Conservation (phyloP, 768 basidiomycete species). For the Hebeloma cylindrosporum region DNA sequence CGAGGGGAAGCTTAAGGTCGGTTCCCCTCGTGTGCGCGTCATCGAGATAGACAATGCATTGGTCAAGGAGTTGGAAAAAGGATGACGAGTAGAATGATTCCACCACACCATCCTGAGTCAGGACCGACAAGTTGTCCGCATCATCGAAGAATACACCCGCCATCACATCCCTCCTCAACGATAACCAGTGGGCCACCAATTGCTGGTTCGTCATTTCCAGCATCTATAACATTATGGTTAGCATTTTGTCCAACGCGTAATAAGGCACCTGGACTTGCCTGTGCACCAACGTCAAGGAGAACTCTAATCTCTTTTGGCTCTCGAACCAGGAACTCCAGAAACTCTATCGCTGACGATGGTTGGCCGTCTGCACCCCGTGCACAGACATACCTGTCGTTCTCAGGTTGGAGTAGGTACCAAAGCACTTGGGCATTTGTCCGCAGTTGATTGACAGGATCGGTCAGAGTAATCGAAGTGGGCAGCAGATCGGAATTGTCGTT, state of each 20-base stretch:
- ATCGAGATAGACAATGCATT: conserved; percentile 50
- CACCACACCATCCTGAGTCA: conserved; percentile 35
- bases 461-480: conserved; percentile 39
- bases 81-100: conserved; percentile 39
- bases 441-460: conserved; percentile 37
- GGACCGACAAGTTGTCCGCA: conserved; percentile 34
- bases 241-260: background rate
- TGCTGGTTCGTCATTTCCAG: conserved; percentile 47
- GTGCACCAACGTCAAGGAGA: conserved; percentile 57
- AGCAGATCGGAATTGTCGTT: conserved; percentile 48
- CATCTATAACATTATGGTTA: conserved; percentile 24
- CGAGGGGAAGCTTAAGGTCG: conserved; percentile 47
- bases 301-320: conserved; percentile 42
- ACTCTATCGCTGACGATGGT: conserved; percentile 20
- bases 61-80: conserved; percentile 33
- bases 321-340: conserved; percentile 22
- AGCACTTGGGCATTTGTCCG: conserved; percentile 51
- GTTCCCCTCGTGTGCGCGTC: conserved; percentile 56
- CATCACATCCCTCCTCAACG: conserved; percentile 22
- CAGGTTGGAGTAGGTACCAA: conserved; percentile 34
- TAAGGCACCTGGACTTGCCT: conserved; percentile 26
- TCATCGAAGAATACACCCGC: conserved; percentile 47
- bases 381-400: conserved; percentile 42
- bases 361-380: conserved; percentile 22
- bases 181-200: conserved; percentile 44